These are phyloP conservation scores for Rhododendron ovatum DNA, from an alignment of 148 eudicot genomes.

Conservation along the genomic window DNA sequence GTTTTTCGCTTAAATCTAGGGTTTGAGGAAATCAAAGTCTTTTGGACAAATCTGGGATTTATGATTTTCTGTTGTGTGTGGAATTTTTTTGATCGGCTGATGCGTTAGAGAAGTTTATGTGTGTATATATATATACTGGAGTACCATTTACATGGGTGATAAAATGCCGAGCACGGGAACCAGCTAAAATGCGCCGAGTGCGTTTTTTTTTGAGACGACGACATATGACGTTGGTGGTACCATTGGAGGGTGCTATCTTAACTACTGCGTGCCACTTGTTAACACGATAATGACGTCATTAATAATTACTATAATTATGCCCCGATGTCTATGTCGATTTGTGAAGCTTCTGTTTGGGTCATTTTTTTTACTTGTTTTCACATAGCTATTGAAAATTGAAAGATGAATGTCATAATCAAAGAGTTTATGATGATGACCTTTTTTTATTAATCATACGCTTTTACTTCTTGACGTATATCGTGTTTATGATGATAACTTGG, in stretches of 20 bases:
- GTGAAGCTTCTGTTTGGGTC: not conserved
- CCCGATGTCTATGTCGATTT: not conserved
- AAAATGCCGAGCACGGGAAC: not conserved
- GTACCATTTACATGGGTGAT: not conserved
- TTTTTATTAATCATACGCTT: too few relatives aligned
- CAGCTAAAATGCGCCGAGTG: not conserved
- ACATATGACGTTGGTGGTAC: not conserved
- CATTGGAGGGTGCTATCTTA: not conserved
- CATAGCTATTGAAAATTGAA: not conserved
- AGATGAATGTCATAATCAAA: not conserved
- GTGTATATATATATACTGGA: not conserved
- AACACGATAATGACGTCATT: not conserved
- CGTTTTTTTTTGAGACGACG: not conserved
- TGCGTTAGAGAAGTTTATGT: not conserved
- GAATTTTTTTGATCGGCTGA: not conserved
- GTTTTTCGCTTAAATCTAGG: not conserved
- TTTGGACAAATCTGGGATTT: conserved; percentile 14
- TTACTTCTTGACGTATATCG: too few relatives aligned
- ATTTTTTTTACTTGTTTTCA: not conserved
- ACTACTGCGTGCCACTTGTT: not conserved
- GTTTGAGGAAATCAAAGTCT: not conserved
- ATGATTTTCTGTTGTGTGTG: not conserved
- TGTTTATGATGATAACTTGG: too few relatives aligned
- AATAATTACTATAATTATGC: not conserved
- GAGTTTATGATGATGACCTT: not conserved